These are phyloP conservation scores for Teunomyces panamensis DNA, from an alignment of 805 yeast species.

Conservation along the genomic window DNA sequence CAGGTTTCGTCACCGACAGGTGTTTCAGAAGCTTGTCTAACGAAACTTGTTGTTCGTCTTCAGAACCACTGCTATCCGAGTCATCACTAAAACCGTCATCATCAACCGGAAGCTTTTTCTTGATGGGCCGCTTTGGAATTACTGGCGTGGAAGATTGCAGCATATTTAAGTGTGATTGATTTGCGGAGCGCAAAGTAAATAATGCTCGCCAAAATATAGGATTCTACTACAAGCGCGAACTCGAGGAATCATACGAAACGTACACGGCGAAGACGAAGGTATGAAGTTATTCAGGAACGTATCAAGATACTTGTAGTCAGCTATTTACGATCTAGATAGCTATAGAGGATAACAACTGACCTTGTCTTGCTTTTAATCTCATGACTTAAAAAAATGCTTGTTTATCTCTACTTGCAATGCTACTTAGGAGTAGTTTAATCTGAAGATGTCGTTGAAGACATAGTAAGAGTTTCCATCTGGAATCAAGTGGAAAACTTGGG, in stretches of 20 bases:
- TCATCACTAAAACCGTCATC: background rate
- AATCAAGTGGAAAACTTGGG: constrained; percentile 95
- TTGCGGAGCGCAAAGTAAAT: background rate
- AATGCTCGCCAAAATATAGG: background rate
- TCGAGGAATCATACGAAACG: background rate
- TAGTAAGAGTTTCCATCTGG: constrained; percentile 91
- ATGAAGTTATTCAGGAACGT: background rate
- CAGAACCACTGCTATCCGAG: background rate
- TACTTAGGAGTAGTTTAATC: constrained; percentile 76
- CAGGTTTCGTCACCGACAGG: background rate
- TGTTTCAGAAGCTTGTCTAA: background rate
- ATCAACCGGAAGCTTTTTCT: background rate
- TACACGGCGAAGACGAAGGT: background rate
- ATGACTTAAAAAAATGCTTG: background rate
- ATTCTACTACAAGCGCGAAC: background rate
- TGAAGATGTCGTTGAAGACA: constrained; percentile 95
- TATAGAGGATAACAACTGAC: too few species aligned
- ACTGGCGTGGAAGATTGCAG: constrained; percentile 1
- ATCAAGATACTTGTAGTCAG: too few species aligned
- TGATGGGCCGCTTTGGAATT: background rate
- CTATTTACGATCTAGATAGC: too few species aligned
- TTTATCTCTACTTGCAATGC: background rate
- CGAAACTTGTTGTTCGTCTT: background rate
- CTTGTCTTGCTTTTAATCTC: too few species aligned
- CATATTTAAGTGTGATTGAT: background rate